Conservation (phyloP, 192 early-diverging fungal genomes). For the Coemansia brasiliensis region DNA sequence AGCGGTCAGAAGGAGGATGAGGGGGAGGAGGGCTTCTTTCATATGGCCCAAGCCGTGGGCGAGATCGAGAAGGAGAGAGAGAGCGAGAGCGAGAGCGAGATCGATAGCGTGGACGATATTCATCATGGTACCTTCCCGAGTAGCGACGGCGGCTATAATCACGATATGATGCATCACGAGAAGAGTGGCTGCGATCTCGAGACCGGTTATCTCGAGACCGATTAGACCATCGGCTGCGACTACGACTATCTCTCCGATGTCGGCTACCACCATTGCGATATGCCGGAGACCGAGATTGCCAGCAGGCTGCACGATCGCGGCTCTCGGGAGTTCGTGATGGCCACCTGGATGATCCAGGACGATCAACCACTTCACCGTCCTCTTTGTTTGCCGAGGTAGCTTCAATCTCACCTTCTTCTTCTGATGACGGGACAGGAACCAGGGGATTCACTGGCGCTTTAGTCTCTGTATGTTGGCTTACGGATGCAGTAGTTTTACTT, state of each 20-base stretch:
- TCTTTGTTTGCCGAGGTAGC: constrained; percentile 10
- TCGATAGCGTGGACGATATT: constrained; percentile 13
- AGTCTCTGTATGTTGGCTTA: no score
- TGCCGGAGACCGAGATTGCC: constrained; percentile 1
- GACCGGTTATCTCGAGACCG: constrained; percentile 11
- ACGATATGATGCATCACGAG: not conserved
- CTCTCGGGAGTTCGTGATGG: not conserved
- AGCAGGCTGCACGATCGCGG: not conserved
- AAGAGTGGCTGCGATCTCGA: constrained; percentile 15
- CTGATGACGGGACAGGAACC: constrained; percentile 7
- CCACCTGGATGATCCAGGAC: not conserved
- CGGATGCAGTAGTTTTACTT: not conserved
- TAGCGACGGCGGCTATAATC: constrained; percentile 10
- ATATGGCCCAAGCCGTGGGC: no score
- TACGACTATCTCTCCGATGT: not conserved
- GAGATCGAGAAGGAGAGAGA: constrained; percentile 1
- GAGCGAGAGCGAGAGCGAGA: constrained; percentile 24
- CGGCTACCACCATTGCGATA: not conserved
- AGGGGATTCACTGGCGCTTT: not conserved
- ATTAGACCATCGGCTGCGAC: constrained; percentile 10
- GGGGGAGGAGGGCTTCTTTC: no score
- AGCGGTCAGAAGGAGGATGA: no score
- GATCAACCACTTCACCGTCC: constrained; percentile 29
- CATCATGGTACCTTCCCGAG: constrained; percentile 10
- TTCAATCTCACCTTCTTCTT: constrained; percentile 49